Conservation (phyloP, 2,329 filamentous ascomycete genomes). For the Fusarium sp. region DNA sequence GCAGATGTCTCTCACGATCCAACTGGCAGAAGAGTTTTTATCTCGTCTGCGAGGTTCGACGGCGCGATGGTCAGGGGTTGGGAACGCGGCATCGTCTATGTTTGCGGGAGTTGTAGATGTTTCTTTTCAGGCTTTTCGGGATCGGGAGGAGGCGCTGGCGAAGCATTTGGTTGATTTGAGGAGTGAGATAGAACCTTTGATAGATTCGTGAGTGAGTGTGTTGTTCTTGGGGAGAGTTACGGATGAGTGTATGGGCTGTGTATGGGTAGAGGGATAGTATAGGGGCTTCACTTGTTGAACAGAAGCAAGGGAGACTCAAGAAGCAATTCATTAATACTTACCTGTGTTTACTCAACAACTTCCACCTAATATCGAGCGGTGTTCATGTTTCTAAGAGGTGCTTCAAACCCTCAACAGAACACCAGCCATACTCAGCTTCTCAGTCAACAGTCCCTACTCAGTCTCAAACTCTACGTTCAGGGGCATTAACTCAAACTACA, state of each 20-base stretch:
- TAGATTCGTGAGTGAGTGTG: constrained; percentile 41
- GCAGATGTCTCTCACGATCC: constrained; percentile 56
- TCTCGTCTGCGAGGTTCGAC: constrained; percentile 50
- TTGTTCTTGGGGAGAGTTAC: background rate
- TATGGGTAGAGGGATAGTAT: constrained; percentile 6
- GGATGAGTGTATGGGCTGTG: background rate
- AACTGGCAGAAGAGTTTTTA: constrained; percentile 56
- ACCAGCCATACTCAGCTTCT: background rate
- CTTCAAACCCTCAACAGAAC: background rate
- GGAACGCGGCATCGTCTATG: constrained; percentile 46
- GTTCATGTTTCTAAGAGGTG: background rate
- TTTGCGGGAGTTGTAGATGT: constrained; percentile 49
- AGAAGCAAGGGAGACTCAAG: constrained; percentile 4
- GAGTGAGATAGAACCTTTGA: constrained; percentile 49
- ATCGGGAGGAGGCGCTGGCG: constrained; percentile 50
- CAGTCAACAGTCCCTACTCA: background rate
- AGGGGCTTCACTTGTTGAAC: constrained; percentile 10
- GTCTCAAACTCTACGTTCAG: background rate
- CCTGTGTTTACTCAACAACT: constrained; percentile 11
- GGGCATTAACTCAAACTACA: constrained; percentile 9
- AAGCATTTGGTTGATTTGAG: constrained; percentile 49
- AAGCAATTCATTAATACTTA: constrained; percentile 32
- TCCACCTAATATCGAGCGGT: background rate
- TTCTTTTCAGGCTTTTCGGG: constrained; percentile 48
- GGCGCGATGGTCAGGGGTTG: constrained; percentile 41